phyloP scores from a whole-genome alignment of 2,329 filamentous ascomycete genomes.

The Ophiostoma ips region DNA sequence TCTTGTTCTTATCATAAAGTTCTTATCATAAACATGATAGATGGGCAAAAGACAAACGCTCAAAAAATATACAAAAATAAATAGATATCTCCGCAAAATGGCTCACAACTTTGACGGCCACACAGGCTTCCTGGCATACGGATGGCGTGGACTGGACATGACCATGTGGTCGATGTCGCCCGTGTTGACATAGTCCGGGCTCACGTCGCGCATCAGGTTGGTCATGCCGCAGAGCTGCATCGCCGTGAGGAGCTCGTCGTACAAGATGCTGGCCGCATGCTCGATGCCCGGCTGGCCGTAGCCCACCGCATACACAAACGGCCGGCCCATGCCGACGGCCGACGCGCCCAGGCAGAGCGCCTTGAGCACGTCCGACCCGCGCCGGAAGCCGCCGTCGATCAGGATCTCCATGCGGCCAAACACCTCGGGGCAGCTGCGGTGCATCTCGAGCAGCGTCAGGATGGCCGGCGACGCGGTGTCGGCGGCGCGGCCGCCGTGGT shows the following conservation, averaged over 20 bases:
- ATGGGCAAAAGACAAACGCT: too few species aligned
- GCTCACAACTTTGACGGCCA: slow-evolving; percentile 8
- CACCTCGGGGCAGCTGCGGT: slow-evolving; percentile 25
- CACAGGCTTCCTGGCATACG: slow-evolving; percentile 10
- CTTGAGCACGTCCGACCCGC: slow-evolving; percentile 30
- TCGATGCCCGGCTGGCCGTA: slow-evolving; percentile 33
- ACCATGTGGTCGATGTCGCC: slow-evolving; percentile 20
- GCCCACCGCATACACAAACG: slow-evolving; percentile 28
- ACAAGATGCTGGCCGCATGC: slow-evolving; percentile 24
- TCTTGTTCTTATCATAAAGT: too few species aligned
- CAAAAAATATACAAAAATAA: background rate
- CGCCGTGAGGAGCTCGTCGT: slow-evolving; percentile 24
- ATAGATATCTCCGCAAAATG: background rate
- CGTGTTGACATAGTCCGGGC: slow-evolving; percentile 15
- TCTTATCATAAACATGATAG: too few species aligned
- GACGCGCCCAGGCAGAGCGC: slow-evolving; percentile 28
- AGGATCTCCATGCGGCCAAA: slow-evolving; percentile 25
- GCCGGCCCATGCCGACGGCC: slow-evolving; percentile 32
- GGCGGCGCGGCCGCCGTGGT: slow-evolving; percentile 43
- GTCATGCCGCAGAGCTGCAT: slow-evolving; percentile 22
- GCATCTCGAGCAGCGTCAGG: slow-evolving; percentile 26
- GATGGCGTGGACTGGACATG: slow-evolving; percentile 12
- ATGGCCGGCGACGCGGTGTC: slow-evolving; percentile 31
- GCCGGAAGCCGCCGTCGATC: slow-evolving; percentile 28
- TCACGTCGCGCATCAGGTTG: slow-evolving; percentile 14